Percentiles rank a stretch among this genome's conserved stretches.
Evolutionary conservation across 2,329 filamentous ascomycete species (phyloP).

Genomic region (Diaporthe nobilis): DNA sequence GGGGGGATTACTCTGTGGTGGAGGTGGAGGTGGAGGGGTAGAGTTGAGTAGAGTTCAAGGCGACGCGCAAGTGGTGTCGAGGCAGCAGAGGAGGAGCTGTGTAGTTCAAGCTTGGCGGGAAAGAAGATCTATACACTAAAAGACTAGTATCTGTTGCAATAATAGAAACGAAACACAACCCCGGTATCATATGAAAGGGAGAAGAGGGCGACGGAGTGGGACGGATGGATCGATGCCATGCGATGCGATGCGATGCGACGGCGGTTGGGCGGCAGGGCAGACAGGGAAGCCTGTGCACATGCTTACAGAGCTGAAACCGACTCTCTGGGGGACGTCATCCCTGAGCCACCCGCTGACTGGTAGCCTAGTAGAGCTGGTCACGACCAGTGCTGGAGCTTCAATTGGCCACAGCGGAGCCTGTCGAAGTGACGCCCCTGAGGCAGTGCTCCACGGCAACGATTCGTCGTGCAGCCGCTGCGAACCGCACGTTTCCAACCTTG

Average conservation of each 20-base stretch:
- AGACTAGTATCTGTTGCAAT: constrained; percentile 38
- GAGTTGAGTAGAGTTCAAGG: constrained; percentile 40
- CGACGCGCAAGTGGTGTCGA: constrained; percentile 43
- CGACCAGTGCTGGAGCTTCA: not conserved
- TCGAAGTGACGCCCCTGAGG: constrained; percentile 29
- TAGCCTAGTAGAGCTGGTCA: constrained; percentile 1
- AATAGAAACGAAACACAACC: constrained; percentile 26
- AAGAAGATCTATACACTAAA: constrained; percentile 9
- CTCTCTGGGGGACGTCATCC: constrained; percentile 21
- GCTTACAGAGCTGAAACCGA: constrained; percentile 23
- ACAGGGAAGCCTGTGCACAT: not conserved
- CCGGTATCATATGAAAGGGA: constrained; percentile 30
- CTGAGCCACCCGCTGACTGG: constrained; percentile 15
- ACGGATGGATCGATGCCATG: constrained; percentile 22
- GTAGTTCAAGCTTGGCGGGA: constrained; percentile 24
- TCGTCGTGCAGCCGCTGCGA: constrained; percentile 24
- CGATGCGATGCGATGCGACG: constrained; percentile 1
- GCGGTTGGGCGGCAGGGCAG: constrained; percentile 1
- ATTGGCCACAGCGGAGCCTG: constrained; percentile 35
- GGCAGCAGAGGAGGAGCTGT: constrained; percentile 5
- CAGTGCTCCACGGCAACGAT: constrained; percentile 22
- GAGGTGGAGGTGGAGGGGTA: not conserved
- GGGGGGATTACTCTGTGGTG: not conserved
- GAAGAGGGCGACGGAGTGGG: not conserved
- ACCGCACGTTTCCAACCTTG: not conserved